Evolutionary conservation across 768 basidiomycete genomes (phyloP), one percentile per base, ranked within the genome.

Genomic region (Cystobasidium ongulense): DNA sequence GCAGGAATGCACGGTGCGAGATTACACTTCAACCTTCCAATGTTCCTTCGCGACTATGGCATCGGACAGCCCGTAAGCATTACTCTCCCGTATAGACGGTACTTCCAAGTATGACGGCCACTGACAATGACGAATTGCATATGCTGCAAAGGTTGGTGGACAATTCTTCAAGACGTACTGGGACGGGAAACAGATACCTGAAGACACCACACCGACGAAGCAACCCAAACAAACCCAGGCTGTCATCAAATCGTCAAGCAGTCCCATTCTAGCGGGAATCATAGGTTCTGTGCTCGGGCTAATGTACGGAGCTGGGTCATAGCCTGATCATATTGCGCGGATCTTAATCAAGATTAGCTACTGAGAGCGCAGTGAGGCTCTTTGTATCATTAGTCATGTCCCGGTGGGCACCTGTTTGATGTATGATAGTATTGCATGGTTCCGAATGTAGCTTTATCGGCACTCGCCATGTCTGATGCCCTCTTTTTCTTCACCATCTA

Each of bases 121-220:
- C n/a, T n/a, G n/a, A n/a, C n/a, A n/a, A n/a, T n/a, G n/a, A n/a
- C n/a, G n/a, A n/a, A 13, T 46, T 13, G 43, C 43, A 13, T 46
- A 13, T 46, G 13, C 43, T 13, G 29, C 8, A 59, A 17, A 59
- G 57, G 57, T 59, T 15, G 63, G 63, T 35, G 68, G 68, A 31
- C 52, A 71, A n/a, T 71, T 71, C 68, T 29, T 71, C 52, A 71
- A 71, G 38, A 33, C 52, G 8, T 71, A 53, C 36, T 71, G 50
- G 50, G 54, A 31, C 18, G 68, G 68, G 1, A 59, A 57, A 17
- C 31, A 7, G 5, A 1, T 71, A 18, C 54, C 68, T 3, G 10
- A 31, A 36, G 68, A 54, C 23, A 11, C 25, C 8, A 17, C 7
- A 23, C 68, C 29, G 53, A 29, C 43, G 27, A n/a, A n/a, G n/a